phyloP scores from a whole-genome alignment of 2,329 filamentous ascomycete species.

The Pestalotiopsis sp. region DNA sequence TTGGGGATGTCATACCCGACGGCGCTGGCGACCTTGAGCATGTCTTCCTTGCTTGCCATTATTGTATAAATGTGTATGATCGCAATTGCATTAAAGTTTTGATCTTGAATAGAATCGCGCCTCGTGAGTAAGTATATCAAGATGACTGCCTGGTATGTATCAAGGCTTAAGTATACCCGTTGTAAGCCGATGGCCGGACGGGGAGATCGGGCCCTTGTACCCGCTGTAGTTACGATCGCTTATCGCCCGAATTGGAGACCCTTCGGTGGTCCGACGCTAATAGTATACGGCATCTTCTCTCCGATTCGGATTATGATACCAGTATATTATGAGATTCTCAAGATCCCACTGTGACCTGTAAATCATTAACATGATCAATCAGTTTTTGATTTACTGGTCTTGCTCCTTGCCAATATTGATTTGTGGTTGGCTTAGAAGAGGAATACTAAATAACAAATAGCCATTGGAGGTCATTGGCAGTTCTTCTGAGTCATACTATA shows the following conservation, averaged over 20 bases:
- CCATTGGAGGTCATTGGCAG: no score
- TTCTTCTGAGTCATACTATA: no score
- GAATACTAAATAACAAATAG: no score
- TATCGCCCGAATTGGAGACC: conserved; percentile 5
- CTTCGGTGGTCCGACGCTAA: conserved; percentile 12
- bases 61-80: neutral
- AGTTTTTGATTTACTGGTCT: no score
- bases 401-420: no score
- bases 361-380: no score
- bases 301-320: neutral
- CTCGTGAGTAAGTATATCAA: no score
- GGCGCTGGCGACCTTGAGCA: conserved; percentile 26
- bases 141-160: neutral
- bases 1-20: conserved; percentile 30
- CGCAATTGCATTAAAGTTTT: no score
- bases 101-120: no score
- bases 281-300: neutral
- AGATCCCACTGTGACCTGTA: no score
- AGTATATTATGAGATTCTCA: neutral
- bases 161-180: neutral
- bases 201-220: neutral
- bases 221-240: neutral
- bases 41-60: conserved; percentile 18
- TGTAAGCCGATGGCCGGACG: conserved; percentile 2
- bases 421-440: no score